phyloP scores from a whole-genome alignment of 1,284 basidiomycete genomes.

The Ceratobasidium sp. region DNA sequence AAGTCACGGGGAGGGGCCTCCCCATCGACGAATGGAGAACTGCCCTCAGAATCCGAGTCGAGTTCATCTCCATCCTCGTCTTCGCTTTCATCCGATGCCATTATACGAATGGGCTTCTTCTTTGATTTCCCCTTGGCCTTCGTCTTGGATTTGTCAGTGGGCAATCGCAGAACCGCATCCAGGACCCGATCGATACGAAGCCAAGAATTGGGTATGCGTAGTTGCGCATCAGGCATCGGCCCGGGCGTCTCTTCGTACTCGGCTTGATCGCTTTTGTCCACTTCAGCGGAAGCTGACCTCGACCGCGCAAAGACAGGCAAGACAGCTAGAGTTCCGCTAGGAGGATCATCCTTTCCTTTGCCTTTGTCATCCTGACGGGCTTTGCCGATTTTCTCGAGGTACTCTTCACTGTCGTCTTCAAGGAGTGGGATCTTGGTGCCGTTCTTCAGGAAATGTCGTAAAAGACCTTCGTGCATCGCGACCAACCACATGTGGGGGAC shows the following conservation, averaged over 20 bases:
- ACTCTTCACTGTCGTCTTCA: conserved; percentile 36
- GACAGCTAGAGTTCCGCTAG: neutral
- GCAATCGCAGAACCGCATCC: conserved; percentile 70
- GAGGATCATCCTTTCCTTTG: neutral
- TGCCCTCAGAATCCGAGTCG: conserved; percentile 33
- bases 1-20: conserved; percentile 60
- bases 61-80: conserved; percentile 43
- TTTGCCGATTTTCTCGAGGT: conserved; percentile 22
- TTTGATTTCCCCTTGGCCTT: conserved; percentile 47
- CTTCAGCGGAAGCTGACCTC: conserved; percentile 26
- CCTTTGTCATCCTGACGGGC: conserved; percentile 8
- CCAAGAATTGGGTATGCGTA: conserved; percentile 73
- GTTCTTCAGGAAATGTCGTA: conserved; percentile 76
- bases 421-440: conserved; percentile 55
- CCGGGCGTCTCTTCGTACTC: conserved; percentile 46
- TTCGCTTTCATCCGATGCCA: conserved; percentile 33
- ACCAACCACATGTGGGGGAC: conserved; percentile 90
- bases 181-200: conserved; percentile 81
- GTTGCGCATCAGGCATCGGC: conserved; percentile 66
- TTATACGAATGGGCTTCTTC: conserved; percentile 44
- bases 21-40: conserved; percentile 58
- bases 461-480: conserved; percentile 63
- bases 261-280: conserved; percentile 44
- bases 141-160: conserved; percentile 44
- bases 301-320: conserved; percentile 22